Evolutionary conservation across 805 yeast genomes (phyloP), one percentile per base, ranked within the genome.

Genomic region (Babjeviella inositovora): DNA sequence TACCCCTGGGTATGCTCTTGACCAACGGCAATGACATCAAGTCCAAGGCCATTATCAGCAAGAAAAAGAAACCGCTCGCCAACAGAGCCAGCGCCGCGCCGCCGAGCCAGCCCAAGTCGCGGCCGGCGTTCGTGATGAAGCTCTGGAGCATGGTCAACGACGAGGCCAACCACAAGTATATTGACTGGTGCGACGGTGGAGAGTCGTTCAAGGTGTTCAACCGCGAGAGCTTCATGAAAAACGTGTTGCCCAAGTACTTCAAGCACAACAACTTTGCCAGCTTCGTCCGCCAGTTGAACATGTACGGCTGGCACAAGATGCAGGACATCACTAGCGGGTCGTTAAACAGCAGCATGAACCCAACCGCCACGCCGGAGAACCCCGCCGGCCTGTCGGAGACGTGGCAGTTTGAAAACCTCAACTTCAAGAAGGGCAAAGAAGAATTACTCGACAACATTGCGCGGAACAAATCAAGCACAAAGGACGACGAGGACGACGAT

Each of bases 231-330:
- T 87, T 90, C 39, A 90, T 84, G 62, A 79, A 73, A 37, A 56
- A 62, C 29, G 73, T 90, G 14, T 51, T 90, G 31, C 98, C 99
- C 5, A 72, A 73, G 39, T 90, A 82, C 51, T 90, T 85, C 59
- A 90, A 90, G 46, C 98, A 90, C 50, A 75, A 80, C 30, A 87
- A 90, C 44, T 85, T 90, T 50, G 92, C 97, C 11, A 73, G 90
- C 15, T 90, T 90, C 59, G 97, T 90, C 9, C 69, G 98, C 31
- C 98, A 87, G 44, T 59, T 87, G 38, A 87, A 87, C 50, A 87
- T 90, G 98, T 90, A 90, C 44, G 98, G 98, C 7, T 90, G 96
- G 95, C 97, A 85, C 53, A 90, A 90, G 49, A 90, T 90, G 4
- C 98, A 90, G 48, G 97, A 90, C 47, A 70, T 85, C 12, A 77